These are phyloP conservation scores for Fusarium beomiforme DNA, from an alignment of 2,329 filamentous ascomycete genomes.

Conservation along the genomic window DNA sequence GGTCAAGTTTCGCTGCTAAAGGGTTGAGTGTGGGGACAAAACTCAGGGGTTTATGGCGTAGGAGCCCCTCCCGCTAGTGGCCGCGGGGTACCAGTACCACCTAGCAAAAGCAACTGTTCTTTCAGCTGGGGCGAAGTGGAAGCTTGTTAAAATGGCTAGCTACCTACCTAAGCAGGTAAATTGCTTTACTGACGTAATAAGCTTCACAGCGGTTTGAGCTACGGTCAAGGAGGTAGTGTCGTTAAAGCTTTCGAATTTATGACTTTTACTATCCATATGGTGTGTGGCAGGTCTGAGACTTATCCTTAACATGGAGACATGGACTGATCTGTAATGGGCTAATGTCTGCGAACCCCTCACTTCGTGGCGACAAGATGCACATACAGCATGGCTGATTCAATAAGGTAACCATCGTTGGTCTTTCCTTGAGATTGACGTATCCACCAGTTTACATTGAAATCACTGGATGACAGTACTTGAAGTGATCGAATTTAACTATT, in stretches of 20 bases:
- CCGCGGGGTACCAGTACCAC: constrained; percentile 40
- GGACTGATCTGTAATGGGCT: not conserved
- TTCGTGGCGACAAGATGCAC: constrained; percentile 1
- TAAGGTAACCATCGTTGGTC: not conserved
- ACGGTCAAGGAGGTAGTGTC: not conserved
- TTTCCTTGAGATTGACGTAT: not conserved
- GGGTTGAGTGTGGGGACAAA: constrained; percentile 41
- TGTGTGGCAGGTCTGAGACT: constrained; percentile 1
- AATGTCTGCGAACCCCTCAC: not conserved
- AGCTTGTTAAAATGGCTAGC: not conserved
- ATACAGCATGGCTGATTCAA: not conserved
- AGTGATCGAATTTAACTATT: constrained; percentile 34
- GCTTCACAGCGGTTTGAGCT: not conserved
- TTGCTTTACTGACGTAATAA: not conserved
- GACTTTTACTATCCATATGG: too few relatives aligned
- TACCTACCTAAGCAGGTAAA: not conserved
- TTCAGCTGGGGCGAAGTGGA: not conserved
- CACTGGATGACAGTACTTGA: constrained; percentile 4
- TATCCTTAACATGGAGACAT: not conserved
- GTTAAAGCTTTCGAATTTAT: not conserved
- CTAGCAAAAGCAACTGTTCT: not conserved
- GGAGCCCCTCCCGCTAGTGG: constrained; percentile 17
- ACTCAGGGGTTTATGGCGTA: constrained; percentile 33
- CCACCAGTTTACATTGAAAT: not conserved
- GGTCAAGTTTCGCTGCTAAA: constrained; percentile 37